These are phyloP conservation scores for Salix suchowensis DNA, from an alignment of 345 rosid genomes.

Conservation along the genomic window DNA sequence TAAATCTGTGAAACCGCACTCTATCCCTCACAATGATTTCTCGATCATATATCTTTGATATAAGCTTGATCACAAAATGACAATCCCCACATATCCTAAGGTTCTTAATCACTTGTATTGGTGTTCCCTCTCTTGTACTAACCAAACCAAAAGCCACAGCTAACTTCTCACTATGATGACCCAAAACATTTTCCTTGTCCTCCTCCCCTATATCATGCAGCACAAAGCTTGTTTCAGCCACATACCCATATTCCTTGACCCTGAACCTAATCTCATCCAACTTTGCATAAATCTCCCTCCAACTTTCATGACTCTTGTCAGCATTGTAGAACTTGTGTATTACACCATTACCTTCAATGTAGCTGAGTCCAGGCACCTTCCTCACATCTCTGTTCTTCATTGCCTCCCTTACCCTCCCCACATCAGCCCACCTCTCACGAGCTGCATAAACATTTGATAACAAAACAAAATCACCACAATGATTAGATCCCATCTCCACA, in stretches of 20 bases:
- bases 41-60: conserved; percentile 57
- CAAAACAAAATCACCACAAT: conserved; percentile 72
- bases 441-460: conserved; percentile 77
- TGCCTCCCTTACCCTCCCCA: conserved; percentile 62
- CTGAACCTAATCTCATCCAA: conserved; percentile 69
- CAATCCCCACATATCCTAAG: conserved; percentile 86
- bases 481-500: conserved; percentile 65
- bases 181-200: conserved; percentile 76
- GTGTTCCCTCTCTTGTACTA: conserved; percentile 34
- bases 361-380: conserved; percentile 83
- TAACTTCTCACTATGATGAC: conserved; percentile 79
- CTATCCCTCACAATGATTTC: conserved; percentile 84
- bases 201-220: conserved; percentile 87
- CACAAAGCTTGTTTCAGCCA: conserved; percentile 67
- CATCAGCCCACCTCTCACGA: conserved; percentile 71
- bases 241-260: conserved; percentile 65
- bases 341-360: conserved; percentile 56
- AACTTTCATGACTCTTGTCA: conserved; percentile 51
- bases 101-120: conserved; percentile 80
- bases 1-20: conserved; percentile 71
- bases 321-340: conserved; percentile 69
- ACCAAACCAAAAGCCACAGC: conserved; percentile 85
- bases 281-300: conserved; percentile 59
- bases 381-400: conserved; percentile 72
- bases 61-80: conserved; percentile 64